Base-by-base conservation (phyloP, 768 basidiomycete species). In the Exsudoporus frostii region DNA sequence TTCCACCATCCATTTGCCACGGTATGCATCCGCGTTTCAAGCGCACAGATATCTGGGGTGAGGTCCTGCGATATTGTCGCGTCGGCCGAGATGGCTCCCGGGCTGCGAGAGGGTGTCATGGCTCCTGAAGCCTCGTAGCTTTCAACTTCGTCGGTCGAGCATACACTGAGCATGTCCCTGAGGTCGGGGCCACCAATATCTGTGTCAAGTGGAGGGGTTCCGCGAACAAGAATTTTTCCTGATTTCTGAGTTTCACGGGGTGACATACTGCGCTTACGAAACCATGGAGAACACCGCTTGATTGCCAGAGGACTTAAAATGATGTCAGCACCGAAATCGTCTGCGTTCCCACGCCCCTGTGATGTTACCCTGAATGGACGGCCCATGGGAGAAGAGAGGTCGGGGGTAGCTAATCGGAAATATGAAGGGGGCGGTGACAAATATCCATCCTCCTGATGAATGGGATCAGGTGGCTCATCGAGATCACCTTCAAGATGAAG, bases 381-480 rank as follows among this genome's bases (percentile, higher is more conserved):
- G 30, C 73, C 73, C 37, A 74, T 55, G 22, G 88, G 88, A 11
- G 88, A 90, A 43, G 86, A 88, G 27, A 90, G 61, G 53, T 87
- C 81, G 24, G 77, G 77, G 34, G 84, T 84, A 55, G 74, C 74
- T 54, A 69, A 71, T 45, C 76, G 77, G 56, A 66, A 62, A 58
- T 76, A 73, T 22, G 82, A 82, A 43, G 79, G 71, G 9, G 80
- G 71, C 15, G 88, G 89, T n/a, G 90, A 90, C 48, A 88, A 75
- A 68, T 92, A 92, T 15, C 90, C 90, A 55, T 88, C 88, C 64
- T 92, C 90, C 70, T 90, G 90, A 62, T 76, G 74, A 15, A 89
- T 81, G 10, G 59, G 63, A 47, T 81, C 75, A 32, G 65, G 59
- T 42, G 54, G 62, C 24, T 75, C 66, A 29, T 74, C 70, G 8